A percentile compares a stretch with the other conserved stretches of the same genome.
phyloP scores from a whole-genome alignment of 768 basidiomycete species.

The Amanita polypyramis region DNA sequence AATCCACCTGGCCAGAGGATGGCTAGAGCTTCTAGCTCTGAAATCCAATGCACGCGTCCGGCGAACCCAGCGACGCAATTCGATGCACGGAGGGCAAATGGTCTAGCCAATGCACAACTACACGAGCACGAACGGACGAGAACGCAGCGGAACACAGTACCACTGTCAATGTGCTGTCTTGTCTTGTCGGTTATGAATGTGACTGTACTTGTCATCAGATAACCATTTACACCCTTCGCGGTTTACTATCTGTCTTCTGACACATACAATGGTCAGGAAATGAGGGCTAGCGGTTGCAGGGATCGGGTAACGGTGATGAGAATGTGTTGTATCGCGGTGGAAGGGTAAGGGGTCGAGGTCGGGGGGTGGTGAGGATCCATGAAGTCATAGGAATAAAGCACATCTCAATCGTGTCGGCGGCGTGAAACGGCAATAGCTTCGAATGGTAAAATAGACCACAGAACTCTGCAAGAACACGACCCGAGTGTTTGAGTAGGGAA shows the following conservation, averaged over 20 bases:
- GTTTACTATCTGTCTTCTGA: background rate
- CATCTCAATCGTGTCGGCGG: slow-evolving; percentile 10
- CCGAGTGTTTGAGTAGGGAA: slow-evolving; percentile 18
- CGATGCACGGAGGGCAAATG: slow-evolving; percentile 1
- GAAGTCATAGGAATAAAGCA: slow-evolving; percentile 2
- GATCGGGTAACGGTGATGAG: background rate
- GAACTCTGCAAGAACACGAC: background rate
- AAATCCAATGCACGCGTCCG: background rate
- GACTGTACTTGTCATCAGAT: background rate
- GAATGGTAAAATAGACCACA: slow-evolving; percentile 2
- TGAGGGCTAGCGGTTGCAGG: background rate
- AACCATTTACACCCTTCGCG: background rate
- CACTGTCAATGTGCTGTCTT: background rate
- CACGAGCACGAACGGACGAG: slow-evolving; percentile 5
- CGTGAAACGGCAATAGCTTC: background rate
- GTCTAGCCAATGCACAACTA: slow-evolving; percentile 5
- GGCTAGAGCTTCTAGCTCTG: slow-evolving; percentile 3
- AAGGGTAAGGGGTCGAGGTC: background rate
- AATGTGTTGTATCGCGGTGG: background rate
- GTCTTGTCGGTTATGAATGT: background rate
- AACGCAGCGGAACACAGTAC: background rate
- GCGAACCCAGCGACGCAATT: slow-evolving; percentile 1
- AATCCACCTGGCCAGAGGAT: background rate
- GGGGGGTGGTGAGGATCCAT: background rate
- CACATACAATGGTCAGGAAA: slow-evolving; percentile 2